Percentiles rank a stretch among this genome's conserved stretches.
phyloP scores from a whole-genome alignment of 257 asterid species.

The Solanum chiquidenum region DNA sequence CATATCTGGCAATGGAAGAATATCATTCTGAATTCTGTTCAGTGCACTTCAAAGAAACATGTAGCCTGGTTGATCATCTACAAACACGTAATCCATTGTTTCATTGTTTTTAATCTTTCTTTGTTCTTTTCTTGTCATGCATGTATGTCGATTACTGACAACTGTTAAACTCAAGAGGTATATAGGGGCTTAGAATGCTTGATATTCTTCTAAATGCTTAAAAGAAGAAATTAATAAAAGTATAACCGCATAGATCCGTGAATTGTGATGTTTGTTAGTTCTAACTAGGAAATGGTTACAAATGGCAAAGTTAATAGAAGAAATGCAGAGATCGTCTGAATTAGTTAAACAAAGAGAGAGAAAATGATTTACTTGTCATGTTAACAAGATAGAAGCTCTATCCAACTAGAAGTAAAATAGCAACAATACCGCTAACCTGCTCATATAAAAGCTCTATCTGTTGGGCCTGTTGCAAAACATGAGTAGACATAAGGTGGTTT shows the following conservation, averaged over 20 bases:
- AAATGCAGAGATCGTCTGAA: neutral
- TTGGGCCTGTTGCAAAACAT: constrained; percentile 83
- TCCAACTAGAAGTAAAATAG: neutral
- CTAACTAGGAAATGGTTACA: neutral
- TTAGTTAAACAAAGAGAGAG: neutral
- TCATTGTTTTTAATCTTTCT: neutral
- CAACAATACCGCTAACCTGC: constrained; percentile 36
- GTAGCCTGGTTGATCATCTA: neutral
- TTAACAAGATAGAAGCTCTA: neutral
- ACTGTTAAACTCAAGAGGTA: neutral
- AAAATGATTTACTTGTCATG: neutral
- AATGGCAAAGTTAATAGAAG: neutral
- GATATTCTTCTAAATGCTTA: neutral
- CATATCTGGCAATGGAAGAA: neutral
- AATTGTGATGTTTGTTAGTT: neutral
- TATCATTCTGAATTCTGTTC: neutral
- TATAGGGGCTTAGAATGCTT: neutral
- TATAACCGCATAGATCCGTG: neutral
- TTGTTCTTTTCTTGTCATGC: neutral
- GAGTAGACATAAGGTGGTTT: constrained; percentile 95
- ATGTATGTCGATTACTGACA: neutral
- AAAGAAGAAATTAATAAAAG: neutral
- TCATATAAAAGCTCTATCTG: constrained; percentile 81
- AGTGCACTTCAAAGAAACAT: neutral
- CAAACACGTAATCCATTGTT: neutral